Evolutionary conservation across 208 protist species (phyloP).

Genomic region (Trypanosoma melophagium): DNA sequence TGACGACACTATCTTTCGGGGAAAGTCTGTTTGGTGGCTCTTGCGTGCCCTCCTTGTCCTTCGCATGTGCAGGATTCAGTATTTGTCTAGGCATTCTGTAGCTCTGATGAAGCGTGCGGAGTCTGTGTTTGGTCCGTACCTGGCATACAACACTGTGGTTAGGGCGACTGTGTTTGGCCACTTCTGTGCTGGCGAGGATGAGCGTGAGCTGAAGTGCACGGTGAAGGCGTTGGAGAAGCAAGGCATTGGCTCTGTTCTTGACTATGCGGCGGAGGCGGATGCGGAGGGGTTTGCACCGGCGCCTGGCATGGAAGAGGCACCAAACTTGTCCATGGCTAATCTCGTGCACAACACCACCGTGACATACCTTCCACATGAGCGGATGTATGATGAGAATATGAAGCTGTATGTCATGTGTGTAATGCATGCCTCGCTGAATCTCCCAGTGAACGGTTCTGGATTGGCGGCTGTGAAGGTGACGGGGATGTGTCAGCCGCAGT

Average conservation of each 20-base stretch:
- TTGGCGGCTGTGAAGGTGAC: slow-evolving; percentile 91
- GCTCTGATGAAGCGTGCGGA: slow-evolving; percentile 67
- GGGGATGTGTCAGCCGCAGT: slow-evolving; percentile 89
- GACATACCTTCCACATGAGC: slow-evolving; percentile 65
- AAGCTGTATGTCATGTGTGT: slow-evolving; percentile 92
- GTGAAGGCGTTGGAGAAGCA: slow-evolving; percentile 62
- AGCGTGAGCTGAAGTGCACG: slow-evolving; percentile 77
- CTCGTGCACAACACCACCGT: slow-evolving; percentile 60
- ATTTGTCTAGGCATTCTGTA: slow-evolving; percentile 76
- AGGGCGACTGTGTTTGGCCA: slow-evolving; percentile 92
- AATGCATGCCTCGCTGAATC: slow-evolving; percentile 80
- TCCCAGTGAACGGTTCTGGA: slow-evolving; percentile 53
- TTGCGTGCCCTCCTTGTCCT: slow-evolving; percentile 75
- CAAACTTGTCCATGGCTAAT: slow-evolving; percentile 68
- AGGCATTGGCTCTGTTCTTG: slow-evolving; percentile 91
- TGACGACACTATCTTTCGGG: slow-evolving; percentile 59
- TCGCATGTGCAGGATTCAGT: slow-evolving; percentile 63
- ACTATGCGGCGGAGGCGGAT: slow-evolving; percentile 95
- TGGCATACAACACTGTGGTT: slow-evolving; percentile 80
- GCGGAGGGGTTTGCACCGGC: slow-evolving; percentile 64
- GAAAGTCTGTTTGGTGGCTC: slow-evolving; percentile 70
- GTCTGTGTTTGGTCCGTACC: slow-evolving; percentile 60
- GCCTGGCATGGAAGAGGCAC: slow-evolving; percentile 51
- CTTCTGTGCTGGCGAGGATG: slow-evolving; percentile 94
- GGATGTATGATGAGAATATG: slow-evolving; percentile 89